Base-by-base conservation (phyloP, 2,329 filamentous ascomycete genomes). In the Aphanocladium album region DNA sequence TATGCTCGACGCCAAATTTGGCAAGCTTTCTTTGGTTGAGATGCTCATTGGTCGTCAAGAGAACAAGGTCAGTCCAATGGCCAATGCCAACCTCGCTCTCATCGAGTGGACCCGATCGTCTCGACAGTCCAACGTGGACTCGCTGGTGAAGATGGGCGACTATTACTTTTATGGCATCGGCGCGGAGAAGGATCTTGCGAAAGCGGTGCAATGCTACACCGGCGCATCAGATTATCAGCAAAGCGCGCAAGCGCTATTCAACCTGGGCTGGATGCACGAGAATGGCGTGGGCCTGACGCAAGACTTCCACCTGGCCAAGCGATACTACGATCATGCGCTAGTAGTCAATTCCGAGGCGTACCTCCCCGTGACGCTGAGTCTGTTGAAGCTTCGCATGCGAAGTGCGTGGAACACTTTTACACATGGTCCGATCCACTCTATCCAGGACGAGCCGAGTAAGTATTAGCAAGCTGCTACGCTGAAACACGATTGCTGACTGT, bases 221-320 rank as follows among this genome's bases (percentile, higher is more conserved):
- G 90, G 91, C 4, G 95, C 95, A 1, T 93, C 93, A 0, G 95
- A 99, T 70, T 92, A 90, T 62, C 87, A 93, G 67, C 89, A 92
- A 70, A 96, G 91, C 67, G 95, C 93, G 2, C 96, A 99, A 75
- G 95, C 96, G 16, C 85, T 97, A 61, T 99, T 92, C 84, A 98
- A 99, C 69, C 80, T 99, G 16, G 96, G 95, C 5, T 99, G 95
- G 95, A 98, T 99, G 93, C 92, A 99, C 70, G 95, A 99, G 75
- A 97, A 98, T 69, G 95, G 95, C 8, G 82, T 98, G 54, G 91
- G 93, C 2, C 84, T 98, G 21, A 89, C 90, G 59, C 95, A 99
- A 72, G 95, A 99, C 71, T 99, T 96, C 72, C 95, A 99, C 70
- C 86, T 99, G 60, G 95, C 96, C 2, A 99, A 99, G 76, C 83